These are phyloP conservation scores for Shiraia sp. DNA, from an alignment of 2,329 filamentous ascomycete species.

Conservation along the genomic window DNA sequence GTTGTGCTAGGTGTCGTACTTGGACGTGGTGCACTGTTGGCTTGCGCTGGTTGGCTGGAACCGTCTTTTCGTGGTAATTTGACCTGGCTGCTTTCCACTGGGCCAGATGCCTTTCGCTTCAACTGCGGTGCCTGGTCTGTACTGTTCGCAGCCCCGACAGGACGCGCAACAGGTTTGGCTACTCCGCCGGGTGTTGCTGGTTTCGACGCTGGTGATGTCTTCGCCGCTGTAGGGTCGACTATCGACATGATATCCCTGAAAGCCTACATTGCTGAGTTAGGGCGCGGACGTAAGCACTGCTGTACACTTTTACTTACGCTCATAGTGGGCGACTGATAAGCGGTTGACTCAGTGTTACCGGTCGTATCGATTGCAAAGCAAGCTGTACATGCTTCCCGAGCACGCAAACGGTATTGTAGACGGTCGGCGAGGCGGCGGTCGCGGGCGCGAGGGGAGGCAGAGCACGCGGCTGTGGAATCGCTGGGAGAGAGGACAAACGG, in stretches of 20 bases:
- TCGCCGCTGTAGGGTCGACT: slow-evolving; percentile 38
- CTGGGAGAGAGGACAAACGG: slow-evolving; percentile 20
- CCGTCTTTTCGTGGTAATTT: slow-evolving; percentile 43
- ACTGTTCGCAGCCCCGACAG: slow-evolving; percentile 30
- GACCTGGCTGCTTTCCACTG: slow-evolving; percentile 30
- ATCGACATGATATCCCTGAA: slow-evolving; percentile 45
- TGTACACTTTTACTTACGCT: slow-evolving; percentile 35
- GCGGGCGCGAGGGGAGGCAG: slow-evolving; percentile 17
- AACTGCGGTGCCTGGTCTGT: slow-evolving; percentile 40
- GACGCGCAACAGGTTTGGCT: slow-evolving; percentile 41
- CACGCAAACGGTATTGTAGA: slow-evolving; percentile 7
- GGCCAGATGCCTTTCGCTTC: slow-evolving; percentile 48
- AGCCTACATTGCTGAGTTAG: slow-evolving; percentile 20
- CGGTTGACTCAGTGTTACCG: slow-evolving; percentile 44
- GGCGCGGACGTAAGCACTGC: slow-evolving; percentile 6
- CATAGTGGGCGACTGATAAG: slow-evolving; percentile 39
- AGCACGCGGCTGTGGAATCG: slow-evolving; percentile 18
- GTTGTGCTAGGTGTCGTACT: slow-evolving; percentile 23
- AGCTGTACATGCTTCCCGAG: slow-evolving; percentile 42
- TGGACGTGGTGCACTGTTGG: slow-evolving; percentile 30
- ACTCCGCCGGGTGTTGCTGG: slow-evolving; percentile 25
- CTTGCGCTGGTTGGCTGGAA: slow-evolving; percentile 23
- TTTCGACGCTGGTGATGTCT: slow-evolving; percentile 27
- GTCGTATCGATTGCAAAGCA: slow-evolving; percentile 37
- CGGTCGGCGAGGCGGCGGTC: slow-evolving; percentile 11